Evolutionary conservation across 169 alveolate species (phyloP).

Genomic region (Plasmodium reichenowi): DNA sequence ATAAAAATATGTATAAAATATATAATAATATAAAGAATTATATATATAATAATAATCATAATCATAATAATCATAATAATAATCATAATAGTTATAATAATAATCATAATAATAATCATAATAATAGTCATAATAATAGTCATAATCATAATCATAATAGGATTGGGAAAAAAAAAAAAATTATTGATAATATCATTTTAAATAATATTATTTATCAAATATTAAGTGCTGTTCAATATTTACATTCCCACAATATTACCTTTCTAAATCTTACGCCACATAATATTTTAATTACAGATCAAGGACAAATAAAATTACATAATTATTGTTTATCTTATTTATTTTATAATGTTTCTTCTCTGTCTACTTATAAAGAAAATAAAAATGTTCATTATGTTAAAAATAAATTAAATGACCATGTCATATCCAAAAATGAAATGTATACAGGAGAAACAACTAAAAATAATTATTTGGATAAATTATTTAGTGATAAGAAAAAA

Average conservation of each 20-base stretch:
- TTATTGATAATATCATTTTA: conserved; percentile 10
- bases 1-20: too few species aligned
- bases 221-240: conserved; percentile 31
- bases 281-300: conserved; percentile 28
- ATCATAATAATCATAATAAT: too few species aligned
- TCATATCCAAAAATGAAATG: neutral
- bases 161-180: neutral
- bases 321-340: conserved; percentile 39
- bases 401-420: neutral
- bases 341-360: neutral
- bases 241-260: conserved; percentile 13
- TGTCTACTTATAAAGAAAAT: neutral
- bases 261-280: conserved; percentile 15
- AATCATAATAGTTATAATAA: neutral
- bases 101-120: neutral
- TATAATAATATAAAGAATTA: too few species aligned
- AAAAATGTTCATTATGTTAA: conserved; percentile 11
- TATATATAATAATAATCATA: neutral
- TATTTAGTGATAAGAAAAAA: neutral
- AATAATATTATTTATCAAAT: conserved; percentile 27
- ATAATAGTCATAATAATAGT: too few species aligned
- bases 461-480: neutral
- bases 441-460: neutral
- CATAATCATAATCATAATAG: too few species aligned
- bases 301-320: conserved; percentile 48